Evolutionary conservation across 805 yeast species (phyloP), one percentile per base, ranked within the genome.

Genomic region (Kazachstania psychrophila): DNA sequence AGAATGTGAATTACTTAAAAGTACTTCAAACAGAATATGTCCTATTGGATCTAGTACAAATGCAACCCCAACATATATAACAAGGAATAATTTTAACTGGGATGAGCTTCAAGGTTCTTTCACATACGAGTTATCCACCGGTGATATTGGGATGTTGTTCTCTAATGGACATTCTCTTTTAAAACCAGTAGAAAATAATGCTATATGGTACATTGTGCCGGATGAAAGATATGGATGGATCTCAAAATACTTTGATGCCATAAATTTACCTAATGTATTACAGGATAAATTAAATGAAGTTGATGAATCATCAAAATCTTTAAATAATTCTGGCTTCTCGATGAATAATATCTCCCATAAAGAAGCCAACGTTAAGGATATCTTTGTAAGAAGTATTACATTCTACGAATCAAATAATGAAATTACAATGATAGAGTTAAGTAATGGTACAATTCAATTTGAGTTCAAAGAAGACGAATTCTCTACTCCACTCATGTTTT

Each of bases 141-240:
- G 87, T 39, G 80, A 80, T 43, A 79, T 84, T 46, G 96, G 96
- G n/a, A 94, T 85, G n/a, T 65, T 82, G 41, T 88, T 86, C 64
- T 80, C 82, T 44, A 87, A 84, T 49, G 80, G 81, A 13, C 77
- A 82, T 41, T 77, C 94, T 6, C 72, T 89, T 47, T 67, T 88
- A 40, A 75, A 82, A 58, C 65, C 77, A 46, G 67, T 69, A 40
- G 73, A 75, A 54, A 63, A 70, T 27, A 70, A 71, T 38, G 70
- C 73, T 47, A 73, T 80, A 47, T 72, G 81, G 71, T 77, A 75
- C 55, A 69, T 77, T 33, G 53, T 65, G 27, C 64, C 69, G 28
- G 70, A 66, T 48, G 52, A 52, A 8, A 56, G 58, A 27, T 61
- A 59, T 37, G 78, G 77, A 2, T 72, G 77, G 76, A 56, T 65